A percentile compares a stretch with the other conserved stretches of the same genome.
Conservation (phyloP, 306 rosid genomes). For the Castanopsis chinensis region DNA sequence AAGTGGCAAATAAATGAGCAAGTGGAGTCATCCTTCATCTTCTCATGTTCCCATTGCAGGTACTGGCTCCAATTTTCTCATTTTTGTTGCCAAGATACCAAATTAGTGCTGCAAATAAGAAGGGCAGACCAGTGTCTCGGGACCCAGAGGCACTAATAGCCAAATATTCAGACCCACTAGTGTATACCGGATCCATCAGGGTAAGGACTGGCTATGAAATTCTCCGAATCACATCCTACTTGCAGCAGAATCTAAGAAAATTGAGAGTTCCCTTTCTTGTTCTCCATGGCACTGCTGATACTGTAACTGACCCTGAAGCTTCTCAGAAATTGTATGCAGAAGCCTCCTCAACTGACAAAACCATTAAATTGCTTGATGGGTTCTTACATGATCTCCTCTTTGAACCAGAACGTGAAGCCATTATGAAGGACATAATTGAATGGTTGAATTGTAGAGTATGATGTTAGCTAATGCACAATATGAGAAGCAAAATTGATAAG, state of each 20-base stretch:
- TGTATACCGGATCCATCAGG: constrained; percentile 70
- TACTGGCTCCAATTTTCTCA: constrained; percentile 73
- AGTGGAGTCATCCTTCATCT: not conserved
- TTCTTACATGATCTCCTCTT: constrained; percentile 78
- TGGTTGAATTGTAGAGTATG: constrained; percentile 68
- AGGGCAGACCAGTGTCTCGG: constrained; percentile 59
- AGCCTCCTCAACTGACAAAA: constrained; percentile 78
- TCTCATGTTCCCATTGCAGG: constrained; percentile 35
- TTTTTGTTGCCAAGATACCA: constrained; percentile 67
- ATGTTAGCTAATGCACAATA: constrained; percentile 18
- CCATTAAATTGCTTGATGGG: constrained; percentile 66
- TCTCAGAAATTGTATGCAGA: constrained; percentile 60
- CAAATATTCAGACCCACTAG: constrained; percentile 87
- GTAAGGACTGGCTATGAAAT: constrained; percentile 83
- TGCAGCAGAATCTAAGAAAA: constrained; percentile 69
- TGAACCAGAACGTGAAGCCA: constrained; percentile 72
- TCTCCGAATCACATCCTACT: constrained; percentile 53
- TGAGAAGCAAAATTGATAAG: not conserved
- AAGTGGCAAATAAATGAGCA: not conserved
- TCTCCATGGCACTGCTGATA: constrained; percentile 84
- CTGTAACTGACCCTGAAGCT: constrained; percentile 77
- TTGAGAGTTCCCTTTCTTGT: constrained; percentile 73
- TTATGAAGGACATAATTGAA: constrained; percentile 52
- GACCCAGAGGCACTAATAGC: constrained; percentile 77
- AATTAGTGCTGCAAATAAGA: constrained; percentile 60